A percentile compares a stretch with the other conserved stretches of the same genome.
Evolutionary conservation across 352 stramenopile genomes (phyloP).

Genomic region (Globisporangium spiculum): DNA sequence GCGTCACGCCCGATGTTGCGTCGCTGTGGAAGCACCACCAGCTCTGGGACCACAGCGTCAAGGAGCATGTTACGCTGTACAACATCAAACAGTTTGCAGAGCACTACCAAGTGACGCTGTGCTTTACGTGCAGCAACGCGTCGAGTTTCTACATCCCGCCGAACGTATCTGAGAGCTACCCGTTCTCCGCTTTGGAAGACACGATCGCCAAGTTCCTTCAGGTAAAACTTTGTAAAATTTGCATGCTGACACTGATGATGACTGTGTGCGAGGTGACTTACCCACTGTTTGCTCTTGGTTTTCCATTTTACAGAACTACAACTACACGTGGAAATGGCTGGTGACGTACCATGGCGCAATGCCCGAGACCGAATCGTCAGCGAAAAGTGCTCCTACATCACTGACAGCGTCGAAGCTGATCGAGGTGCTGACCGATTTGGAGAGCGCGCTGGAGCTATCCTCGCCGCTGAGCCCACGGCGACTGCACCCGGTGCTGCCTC

Average conservation of each 20-base stretch:
- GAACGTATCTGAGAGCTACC: constrained; percentile 81
- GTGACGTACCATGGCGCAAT: constrained; percentile 62
- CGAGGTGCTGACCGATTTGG: constrained; percentile 59
- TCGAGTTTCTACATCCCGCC: constrained; percentile 83
- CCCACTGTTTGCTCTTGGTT: not conserved
- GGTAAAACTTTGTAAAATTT: constrained; percentile 25
- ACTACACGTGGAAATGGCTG: constrained; percentile 74
- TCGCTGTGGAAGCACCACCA: constrained; percentile 76
- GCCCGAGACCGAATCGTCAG: constrained; percentile 19
- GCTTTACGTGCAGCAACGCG: constrained; percentile 83
- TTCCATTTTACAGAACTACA: constrained; percentile 53
- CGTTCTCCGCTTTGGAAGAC: constrained; percentile 82
- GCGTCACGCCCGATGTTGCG: constrained; percentile 63
- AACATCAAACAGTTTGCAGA: constrained; percentile 90
- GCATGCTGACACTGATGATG: not conserved
- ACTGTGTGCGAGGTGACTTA: not conserved
- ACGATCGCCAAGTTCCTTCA: constrained; percentile 88
- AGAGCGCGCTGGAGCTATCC: constrained; percentile 58
- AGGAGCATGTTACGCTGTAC: constrained; percentile 87
- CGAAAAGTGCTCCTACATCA: constrained; percentile 22
- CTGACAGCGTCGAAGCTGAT: constrained; percentile 30
- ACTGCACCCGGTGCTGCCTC: constrained; percentile 19
- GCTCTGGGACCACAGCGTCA: constrained; percentile 86
- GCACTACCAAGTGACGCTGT: constrained; percentile 84
- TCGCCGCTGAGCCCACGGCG: constrained; percentile 70